Percentiles rank a stretch among this genome's conserved stretches.
These are phyloP conservation scores for Paxillus ammoniavirescens DNA, from an alignment of 768 basidiomycete genomes.

Conservation along the genomic window DNA sequence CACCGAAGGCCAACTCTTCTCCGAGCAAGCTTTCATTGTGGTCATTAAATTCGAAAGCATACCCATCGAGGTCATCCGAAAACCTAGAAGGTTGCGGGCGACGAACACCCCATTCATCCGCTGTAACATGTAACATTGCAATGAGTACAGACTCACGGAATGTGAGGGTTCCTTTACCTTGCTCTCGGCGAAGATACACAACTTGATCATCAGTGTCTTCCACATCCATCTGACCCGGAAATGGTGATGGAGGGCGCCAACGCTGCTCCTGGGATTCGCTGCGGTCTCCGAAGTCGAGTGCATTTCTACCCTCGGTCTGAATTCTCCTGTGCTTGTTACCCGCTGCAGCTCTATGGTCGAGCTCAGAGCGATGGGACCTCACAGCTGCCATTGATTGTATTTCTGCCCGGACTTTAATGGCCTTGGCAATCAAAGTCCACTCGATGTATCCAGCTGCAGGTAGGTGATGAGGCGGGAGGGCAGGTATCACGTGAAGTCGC, in stretches of 20 bases:
- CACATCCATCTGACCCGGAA: constrained; percentile 2
- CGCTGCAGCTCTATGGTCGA: background rate
- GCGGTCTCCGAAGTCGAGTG: constrained; percentile 34
- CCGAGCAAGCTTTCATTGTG: constrained; percentile 25
- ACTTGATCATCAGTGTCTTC: constrained; percentile 26
- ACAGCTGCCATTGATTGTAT: constrained; percentile 12
- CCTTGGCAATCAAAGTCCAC: constrained; percentile 31
- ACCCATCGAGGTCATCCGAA: constrained; percentile 17
- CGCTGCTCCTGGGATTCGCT: constrained; percentile 19
- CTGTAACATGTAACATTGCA: constrained; percentile 15
- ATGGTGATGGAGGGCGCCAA: constrained; percentile 29
- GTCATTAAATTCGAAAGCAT: constrained; percentile 21
- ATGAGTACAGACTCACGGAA: constrained; percentile 6
- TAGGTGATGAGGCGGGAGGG: constrained; percentile 39
- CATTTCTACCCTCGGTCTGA: constrained; percentile 42
- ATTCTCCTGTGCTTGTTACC: constrained; percentile 48
- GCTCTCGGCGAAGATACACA: constrained; percentile 27
- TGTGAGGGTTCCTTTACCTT: constrained; percentile 12
- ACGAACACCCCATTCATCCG: constrained; percentile 31
- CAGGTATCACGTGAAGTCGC: constrained; percentile 57
- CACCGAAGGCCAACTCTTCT: constrained; percentile 21
- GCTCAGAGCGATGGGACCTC: background rate
- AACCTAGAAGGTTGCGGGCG: constrained; percentile 2
- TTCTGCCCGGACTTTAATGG: constrained; percentile 16
- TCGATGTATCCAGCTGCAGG: constrained; percentile 33